Conservation (phyloP, 179 eudicot genomes). For the Patellifolia procumbens region DNA sequence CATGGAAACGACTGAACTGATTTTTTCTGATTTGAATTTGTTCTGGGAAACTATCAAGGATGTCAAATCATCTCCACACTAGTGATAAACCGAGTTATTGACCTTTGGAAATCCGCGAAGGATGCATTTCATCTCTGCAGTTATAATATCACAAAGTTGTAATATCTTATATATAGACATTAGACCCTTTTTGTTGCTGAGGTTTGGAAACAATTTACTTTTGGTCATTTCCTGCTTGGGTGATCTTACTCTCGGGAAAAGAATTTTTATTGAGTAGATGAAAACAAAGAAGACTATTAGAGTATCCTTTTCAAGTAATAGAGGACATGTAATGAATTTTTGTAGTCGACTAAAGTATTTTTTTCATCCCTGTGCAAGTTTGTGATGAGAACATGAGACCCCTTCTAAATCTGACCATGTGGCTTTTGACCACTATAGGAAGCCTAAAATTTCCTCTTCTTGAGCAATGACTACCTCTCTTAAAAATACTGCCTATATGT, state of each 20-base stretch:
- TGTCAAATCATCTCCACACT: background rate
- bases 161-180: background rate
- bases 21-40: background rate
- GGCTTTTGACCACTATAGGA: background rate
- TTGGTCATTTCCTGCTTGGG: background rate
- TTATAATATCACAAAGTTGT: background rate
- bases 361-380: background rate
- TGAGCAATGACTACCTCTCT: background rate
- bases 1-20: background rate
- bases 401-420: background rate
- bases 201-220: background rate
- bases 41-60: background rate
- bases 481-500: background rate
- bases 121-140: too few relatives aligned
- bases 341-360: background rate
- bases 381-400: background rate
- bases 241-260: background rate
- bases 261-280: background rate
- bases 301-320: background rate
- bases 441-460: background rate
- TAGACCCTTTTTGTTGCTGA: background rate
- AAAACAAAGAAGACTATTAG: background rate
- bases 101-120: too few relatives aligned
- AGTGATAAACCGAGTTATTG: too few relatives aligned
- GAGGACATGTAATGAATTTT: background rate